Base-by-base conservation (phyloP, 495 filamentous ascomycete genomes). In the Talaromyces borbonicus region DNA sequence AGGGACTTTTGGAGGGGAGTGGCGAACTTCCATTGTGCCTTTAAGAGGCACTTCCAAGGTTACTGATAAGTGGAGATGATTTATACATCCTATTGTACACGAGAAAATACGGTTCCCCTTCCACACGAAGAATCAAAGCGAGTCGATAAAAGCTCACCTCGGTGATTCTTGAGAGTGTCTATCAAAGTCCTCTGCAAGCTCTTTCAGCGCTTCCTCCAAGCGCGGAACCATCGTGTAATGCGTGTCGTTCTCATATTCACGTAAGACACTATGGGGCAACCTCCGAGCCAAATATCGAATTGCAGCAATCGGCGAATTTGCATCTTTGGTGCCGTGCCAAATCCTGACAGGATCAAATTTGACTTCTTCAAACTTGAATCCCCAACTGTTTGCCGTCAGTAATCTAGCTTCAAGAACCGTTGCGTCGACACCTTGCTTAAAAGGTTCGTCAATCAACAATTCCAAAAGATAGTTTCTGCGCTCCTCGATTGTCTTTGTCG, bases 281-380 rank as follows among this genome's bases (percentile, higher is more conserved):
- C 36, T 46, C 8, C 50, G 33, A 23, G 52, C 50, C 48, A 55
- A 49, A 29, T 48, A 53, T 20, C 48, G 48, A 6, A 46, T 49
- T 52, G 56, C 53, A 2, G 23, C 24, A 8, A 67, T 47, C 3
- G 63, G 60, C 12, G 57, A 40, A 44, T 60, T 58, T 18, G 24
- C 47, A 50, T 67, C 62, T 1, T 54, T 44, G 5, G 43, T 48
- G 1, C 58, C 67, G 54, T 65, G 60, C 65, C 67, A 69, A 4
- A 69, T 41, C 15, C 43, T 53, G 3, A 66, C 47, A n/a, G 40
- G 46, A 25, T 56, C 43, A 27, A 51, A 53, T 11, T 51, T 43
- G 7, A 67, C 55, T 32, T 65, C 57, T 26, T 59, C 45, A 3
- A 69, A 54, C 12, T 51, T 26, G 43, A 67, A 67, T 1, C 60